Evolutionary conservation across 495 filamentous ascomycete species (phyloP).

Genomic region (Apiosordaria backusii): DNA sequence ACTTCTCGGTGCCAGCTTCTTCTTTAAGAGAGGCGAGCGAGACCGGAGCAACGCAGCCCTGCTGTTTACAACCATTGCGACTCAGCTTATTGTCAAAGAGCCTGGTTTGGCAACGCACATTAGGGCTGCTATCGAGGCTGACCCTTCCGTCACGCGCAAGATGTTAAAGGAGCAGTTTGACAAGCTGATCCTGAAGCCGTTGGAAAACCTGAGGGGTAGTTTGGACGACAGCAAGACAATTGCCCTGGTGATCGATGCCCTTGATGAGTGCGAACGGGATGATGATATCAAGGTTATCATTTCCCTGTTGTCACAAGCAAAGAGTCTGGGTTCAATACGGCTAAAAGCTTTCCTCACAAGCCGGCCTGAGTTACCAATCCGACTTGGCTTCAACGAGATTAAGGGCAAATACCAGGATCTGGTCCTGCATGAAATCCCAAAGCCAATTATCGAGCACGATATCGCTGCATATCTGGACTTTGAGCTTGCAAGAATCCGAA

Average conservation of each 20-base stretch:
- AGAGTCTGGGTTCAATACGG: slow-evolving; percentile 2
- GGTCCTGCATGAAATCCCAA: slow-evolving; percentile 32
- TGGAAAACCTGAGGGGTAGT: too few relatives aligned
- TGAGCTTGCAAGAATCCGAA: slow-evolving; percentile 22
- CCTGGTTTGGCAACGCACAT: slow-evolving; percentile 30
- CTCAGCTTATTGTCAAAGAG: slow-evolving; percentile 35
- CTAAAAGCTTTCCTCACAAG: slow-evolving; percentile 36
- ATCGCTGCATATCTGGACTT: slow-evolving; percentile 32
- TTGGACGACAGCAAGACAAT: slow-evolving; percentile 1
- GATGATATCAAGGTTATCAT: slow-evolving; percentile 40
- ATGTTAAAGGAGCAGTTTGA: slow-evolving; percentile 46
- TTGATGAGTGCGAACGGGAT: slow-evolving; percentile 21
- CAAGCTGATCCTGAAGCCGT: slow-evolving; percentile 44
- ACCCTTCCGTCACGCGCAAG: slow-evolving; percentile 38
- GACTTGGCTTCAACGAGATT: slow-evolving; percentile 29
- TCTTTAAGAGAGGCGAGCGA: slow-evolving; percentile 50
- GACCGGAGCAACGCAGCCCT: slow-evolving; percentile 39
- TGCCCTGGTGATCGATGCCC: slow-evolving; percentile 42
- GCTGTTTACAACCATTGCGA: slow-evolving; percentile 46
- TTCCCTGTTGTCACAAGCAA: slow-evolving; percentile 28
- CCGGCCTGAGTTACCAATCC: slow-evolving; percentile 46
- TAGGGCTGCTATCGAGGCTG: slow-evolving; percentile 33
- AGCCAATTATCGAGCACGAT: slow-evolving; percentile 33
- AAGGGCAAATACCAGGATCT: slow-evolving; percentile 29
- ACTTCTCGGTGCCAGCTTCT: slow-evolving; percentile 42